Base-by-base conservation (phyloP, 768 basidiomycete genomes). In the Boletus rubescentipes region DNA sequence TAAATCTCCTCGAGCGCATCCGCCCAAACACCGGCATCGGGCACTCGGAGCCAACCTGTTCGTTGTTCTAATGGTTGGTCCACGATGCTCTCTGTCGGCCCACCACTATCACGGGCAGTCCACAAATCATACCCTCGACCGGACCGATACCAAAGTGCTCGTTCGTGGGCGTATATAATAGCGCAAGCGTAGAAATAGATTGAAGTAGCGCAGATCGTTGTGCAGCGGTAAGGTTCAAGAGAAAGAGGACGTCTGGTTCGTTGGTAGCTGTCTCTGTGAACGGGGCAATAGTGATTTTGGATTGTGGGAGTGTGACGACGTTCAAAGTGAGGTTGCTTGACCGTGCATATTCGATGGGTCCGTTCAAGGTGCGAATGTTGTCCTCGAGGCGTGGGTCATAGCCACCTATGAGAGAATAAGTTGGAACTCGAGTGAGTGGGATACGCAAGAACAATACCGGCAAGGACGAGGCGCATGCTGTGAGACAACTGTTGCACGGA, bases 71-170 rank as follows among this genome's bases (percentile, higher is more conserved):
- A 38, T 2, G 71, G 71, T 6, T 54, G 38, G 52, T 73, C 73
- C n/a, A 86, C 66, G 29, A 96, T 73, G 50, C 89, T 96, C 73
- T 99, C 97, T 2, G 84, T 90, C 9, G 97, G 97, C 3, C 96
- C 96, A 15, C 91, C 92, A 53, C 82, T 86, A 65, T 91, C 73
- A 98, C 88, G 0, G 95, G 93, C 0, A 98, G 69, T 3, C 93
- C 92, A 43, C 90, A 94, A 9, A 85, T 80, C 93, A 98, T 98
- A 0, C 84, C 94, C 69, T 99, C 96, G 4, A 98, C 82, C 2
- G 97, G 96, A 0, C 88, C 95, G 60, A 99, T 98, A 2, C 96
- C 97, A 68, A 98, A 97, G 68, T 99, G 96, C 64, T 99, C 96
- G 69, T 96, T 96, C 9, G 81, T 75, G 0, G 96, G 97, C 0